Evolutionary conservation across 257 asterid species (phyloP).

Genomic region (Solanum rostratum): DNA sequence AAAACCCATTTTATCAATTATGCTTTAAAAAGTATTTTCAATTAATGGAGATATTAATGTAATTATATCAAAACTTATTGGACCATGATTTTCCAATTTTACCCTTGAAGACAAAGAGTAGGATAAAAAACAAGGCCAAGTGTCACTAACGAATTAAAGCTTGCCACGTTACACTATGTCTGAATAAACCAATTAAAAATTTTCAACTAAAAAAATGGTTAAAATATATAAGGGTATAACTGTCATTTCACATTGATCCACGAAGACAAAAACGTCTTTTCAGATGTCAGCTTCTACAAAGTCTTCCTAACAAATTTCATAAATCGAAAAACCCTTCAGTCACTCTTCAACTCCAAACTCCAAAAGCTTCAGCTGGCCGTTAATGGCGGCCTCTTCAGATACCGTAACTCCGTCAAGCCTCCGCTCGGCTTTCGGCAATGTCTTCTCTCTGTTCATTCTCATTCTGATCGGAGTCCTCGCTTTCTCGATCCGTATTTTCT

Average conservation of each 20-base stretch:
- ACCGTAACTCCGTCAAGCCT: conserved; percentile 18
- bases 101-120: neutral
- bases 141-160: neutral
- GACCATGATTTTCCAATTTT: neutral
- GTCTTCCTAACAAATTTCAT: neutral
- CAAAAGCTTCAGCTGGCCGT: conserved; percentile 12
- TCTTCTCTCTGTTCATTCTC: conserved; percentile 60
- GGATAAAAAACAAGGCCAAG: neutral
- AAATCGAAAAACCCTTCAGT: neutral
- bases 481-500: conserved; percentile 98
- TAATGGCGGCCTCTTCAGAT: conserved; percentile 32
- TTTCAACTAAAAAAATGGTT: neutral
- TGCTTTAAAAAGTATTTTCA: neutral
- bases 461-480: conserved; percentile 84
- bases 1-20: neutral
- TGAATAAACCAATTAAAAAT: neutral
- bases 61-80: neutral
- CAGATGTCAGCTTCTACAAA: neutral
- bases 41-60: neutral
- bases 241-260: neutral
- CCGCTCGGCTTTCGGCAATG: conserved; percentile 70
- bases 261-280: neutral
- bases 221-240: neutral
- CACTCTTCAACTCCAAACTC: neutral
- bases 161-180: neutral